phyloP scores from a whole-genome alignment of 331 rosid genomes.

The Acacia concinna region DNA sequence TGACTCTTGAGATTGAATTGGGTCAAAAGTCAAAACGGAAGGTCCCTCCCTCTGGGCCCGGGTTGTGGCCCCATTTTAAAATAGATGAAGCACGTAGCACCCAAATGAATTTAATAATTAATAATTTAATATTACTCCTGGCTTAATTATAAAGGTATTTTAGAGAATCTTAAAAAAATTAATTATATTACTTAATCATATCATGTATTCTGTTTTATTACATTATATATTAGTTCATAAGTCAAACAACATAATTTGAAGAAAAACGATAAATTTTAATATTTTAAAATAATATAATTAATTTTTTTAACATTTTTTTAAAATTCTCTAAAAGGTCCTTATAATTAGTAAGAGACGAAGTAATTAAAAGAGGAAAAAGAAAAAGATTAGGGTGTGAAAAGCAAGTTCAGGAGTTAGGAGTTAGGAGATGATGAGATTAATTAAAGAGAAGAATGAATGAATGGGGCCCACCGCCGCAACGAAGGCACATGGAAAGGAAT shows the following conservation, averaged over 20 bases:
- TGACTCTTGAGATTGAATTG: background rate
- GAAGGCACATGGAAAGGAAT: conserved; percentile 56
- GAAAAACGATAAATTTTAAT: no score
- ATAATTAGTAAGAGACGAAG: no score
- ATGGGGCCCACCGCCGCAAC: conserved; percentile 73
- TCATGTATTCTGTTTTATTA: no score
- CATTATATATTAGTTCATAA: no score
- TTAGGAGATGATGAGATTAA: background rate
- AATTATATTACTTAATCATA: no score
- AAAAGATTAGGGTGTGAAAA: background rate
- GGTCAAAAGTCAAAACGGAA: background rate
- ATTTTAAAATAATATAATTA: no score
- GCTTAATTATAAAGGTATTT: no score
- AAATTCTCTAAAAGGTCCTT: no score
- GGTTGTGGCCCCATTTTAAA: background rate
- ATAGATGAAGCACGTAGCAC: background rate
- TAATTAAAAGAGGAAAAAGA: background rate
- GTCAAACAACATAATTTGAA: no score
- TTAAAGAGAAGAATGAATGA: conserved; percentile 14
- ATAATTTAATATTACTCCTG: no score
- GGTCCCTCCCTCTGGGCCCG: background rate
- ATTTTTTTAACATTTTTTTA: no score
- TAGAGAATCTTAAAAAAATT: no score
- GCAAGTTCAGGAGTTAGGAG: background rate
- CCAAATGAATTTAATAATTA: background rate